Conservation (phyloP, 192 early-diverging fungal species). For the Rhizoclosmatium globosum region DNA sequence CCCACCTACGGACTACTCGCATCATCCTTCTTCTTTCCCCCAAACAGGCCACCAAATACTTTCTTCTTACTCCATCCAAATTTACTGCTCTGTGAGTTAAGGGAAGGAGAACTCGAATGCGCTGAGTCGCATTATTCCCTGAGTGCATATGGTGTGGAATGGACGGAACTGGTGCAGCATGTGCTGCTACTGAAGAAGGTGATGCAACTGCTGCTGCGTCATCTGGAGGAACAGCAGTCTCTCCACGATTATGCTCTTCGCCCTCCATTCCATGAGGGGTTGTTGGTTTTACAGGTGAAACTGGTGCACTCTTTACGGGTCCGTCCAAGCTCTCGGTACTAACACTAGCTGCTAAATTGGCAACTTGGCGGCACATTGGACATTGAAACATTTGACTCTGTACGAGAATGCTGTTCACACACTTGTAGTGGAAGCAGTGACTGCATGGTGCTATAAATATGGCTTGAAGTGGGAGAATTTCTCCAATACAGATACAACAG, state of each 20-base stretch:
- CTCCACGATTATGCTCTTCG: slow-evolving; percentile 5
- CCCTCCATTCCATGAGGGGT: not conserved
- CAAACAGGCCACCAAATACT: slow-evolving; percentile 16
- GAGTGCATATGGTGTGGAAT: not conserved
- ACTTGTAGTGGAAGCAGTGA: slow-evolving; percentile 72
- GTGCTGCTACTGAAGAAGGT: not conserved
- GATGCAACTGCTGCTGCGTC: not conserved
- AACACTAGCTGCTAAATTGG: slow-evolving; percentile 64
- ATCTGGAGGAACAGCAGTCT: slow-evolving; percentile 30
- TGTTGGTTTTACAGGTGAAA: not conserved
- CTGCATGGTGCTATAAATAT: slow-evolving; percentile 71
- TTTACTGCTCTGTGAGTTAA: not conserved
- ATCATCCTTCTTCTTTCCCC: slow-evolving; percentile 1
- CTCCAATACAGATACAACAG: slow-evolving; percentile 67
- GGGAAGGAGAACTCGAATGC: slow-evolving; percentile 2
- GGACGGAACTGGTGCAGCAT: not conserved
- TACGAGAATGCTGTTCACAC: slow-evolving; percentile 54
- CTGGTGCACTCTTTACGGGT: not conserved
- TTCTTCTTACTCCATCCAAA: slow-evolving; percentile 23
- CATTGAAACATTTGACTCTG: slow-evolving; percentile 70
- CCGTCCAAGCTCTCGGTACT: slow-evolving; percentile 51
- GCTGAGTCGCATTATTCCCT: not conserved
- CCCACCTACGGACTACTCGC: not conserved
- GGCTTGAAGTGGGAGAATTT: slow-evolving; percentile 65
- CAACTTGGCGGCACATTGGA: slow-evolving; percentile 69